These are phyloP conservation scores for Alternaria hordeiaustralica DNA, from an alignment of 2,329 filamentous ascomycete species.

Conservation along the genomic window DNA sequence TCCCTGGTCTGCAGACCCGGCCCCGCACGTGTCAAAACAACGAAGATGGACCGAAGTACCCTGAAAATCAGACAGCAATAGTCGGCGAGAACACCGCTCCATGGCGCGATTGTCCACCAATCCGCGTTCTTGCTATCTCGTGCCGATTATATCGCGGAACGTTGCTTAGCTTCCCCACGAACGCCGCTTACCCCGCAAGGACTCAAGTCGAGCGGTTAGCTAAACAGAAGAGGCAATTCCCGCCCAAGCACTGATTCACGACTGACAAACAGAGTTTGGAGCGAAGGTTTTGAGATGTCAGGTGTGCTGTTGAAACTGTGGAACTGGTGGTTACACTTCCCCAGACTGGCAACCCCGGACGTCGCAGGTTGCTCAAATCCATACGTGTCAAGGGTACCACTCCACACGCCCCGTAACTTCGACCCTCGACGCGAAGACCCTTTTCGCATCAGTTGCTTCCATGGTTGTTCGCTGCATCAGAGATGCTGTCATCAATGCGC, in stretches of 20 bases:
- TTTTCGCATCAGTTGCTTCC: not conserved
- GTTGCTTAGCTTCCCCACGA: constrained; percentile 14
- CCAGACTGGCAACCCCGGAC: constrained; percentile 11
- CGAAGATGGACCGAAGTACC: not conserved
- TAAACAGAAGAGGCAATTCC: constrained; percentile 8
- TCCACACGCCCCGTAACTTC: not conserved
- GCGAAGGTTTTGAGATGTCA: constrained; percentile 8
- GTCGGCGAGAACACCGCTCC: not conserved
- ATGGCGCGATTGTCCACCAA: constrained; percentile 1
- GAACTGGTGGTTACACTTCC: constrained; percentile 10
- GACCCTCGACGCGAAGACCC: not conserved
- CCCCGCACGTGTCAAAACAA: constrained; percentile 6
- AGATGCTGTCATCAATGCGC: not conserved
- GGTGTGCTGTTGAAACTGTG: constrained; percentile 4
- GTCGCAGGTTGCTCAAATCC: not conserved
- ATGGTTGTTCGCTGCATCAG: constrained; percentile 7
- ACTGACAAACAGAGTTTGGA: constrained; percentile 5
- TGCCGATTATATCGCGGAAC: constrained; percentile 2
- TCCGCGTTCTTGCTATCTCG: not conserved
- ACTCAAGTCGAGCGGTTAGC: constrained; percentile 2
- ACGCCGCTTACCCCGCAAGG: constrained; percentile 7
- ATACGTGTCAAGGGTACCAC: not conserved
- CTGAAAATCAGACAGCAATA: constrained; percentile 2
- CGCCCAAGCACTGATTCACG: not conserved
- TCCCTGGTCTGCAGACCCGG: constrained; percentile 1